Evolutionary conservation across 1,284 basidiomycete species (phyloP).

Genomic region (Apiotrichum porosum): DNA sequence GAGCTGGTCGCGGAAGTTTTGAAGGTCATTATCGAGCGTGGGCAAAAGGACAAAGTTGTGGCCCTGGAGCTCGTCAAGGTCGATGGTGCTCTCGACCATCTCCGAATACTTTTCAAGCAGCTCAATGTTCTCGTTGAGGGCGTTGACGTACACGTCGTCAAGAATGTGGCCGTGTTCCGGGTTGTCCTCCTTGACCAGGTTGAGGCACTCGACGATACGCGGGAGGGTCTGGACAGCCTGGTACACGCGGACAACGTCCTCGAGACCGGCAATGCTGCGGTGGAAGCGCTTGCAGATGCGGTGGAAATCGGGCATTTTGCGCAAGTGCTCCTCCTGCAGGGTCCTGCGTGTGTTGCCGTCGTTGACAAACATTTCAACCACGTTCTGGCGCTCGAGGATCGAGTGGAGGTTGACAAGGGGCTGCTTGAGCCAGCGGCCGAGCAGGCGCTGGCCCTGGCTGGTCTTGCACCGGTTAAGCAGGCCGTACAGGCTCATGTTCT

Average conservation of each 20-base stretch:
- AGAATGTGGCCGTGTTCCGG: constrained; percentile 56
- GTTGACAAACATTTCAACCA: constrained; percentile 82
- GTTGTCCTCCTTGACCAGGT: constrained; percentile 38
- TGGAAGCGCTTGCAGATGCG: constrained; percentile 91
- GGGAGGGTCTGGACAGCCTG: constrained; percentile 80
- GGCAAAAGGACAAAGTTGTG: constrained; percentile 93
- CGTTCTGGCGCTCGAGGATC: constrained; percentile 75
- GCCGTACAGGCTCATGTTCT: constrained; percentile 83
- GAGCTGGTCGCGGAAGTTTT: constrained; percentile 65
- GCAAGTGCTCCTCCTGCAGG: constrained; percentile 73
- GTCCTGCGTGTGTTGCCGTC: constrained; percentile 63
- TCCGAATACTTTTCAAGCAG: constrained; percentile 75
- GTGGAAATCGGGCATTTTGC: constrained; percentile 89
- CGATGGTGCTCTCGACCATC: constrained; percentile 94
- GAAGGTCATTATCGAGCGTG: constrained; percentile 56
- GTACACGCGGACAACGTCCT: constrained; percentile 94
- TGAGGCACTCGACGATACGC: constrained; percentile 63
- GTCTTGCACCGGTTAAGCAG: constrained; percentile 95
- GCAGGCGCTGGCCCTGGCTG: constrained; percentile 83
- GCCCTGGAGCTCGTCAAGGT: constrained; percentile 73
- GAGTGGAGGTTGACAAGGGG: constrained; percentile 91
- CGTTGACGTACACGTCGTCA: constrained; percentile 61
- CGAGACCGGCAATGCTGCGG: constrained; percentile 73
- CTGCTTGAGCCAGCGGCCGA: constrained; percentile 94
- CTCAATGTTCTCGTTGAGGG: constrained; percentile 58